Evolutionary conservation across 495 filamentous ascomycete genomes (phyloP).

Genomic region (Delitschia confertaspora): DNA sequence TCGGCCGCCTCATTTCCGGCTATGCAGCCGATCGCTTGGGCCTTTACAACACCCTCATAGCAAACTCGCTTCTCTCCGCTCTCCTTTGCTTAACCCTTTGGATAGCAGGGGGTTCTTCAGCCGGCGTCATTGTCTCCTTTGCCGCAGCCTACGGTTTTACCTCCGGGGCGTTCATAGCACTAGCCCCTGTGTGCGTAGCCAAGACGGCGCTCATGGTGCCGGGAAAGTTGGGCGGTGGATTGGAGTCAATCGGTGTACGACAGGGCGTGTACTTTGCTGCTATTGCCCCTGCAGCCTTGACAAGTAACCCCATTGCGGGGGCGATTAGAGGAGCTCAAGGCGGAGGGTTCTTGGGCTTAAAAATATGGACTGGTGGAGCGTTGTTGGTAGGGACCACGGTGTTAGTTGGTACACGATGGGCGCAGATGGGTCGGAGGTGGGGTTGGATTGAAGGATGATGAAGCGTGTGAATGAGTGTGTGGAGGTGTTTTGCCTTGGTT

Average conservation of each 20-base stretch:
- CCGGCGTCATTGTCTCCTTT: slow-evolving; percentile 55
- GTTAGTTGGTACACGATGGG: too few species aligned
- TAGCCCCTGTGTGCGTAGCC: slow-evolving; percentile 52
- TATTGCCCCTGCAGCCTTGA: slow-evolving; percentile 54
- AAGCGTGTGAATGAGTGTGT: too few species aligned
- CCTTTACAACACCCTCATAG: slow-evolving; percentile 64
- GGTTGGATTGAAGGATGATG: too few species aligned
- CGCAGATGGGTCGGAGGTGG: too few species aligned
- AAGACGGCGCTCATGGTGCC: slow-evolving; percentile 65
- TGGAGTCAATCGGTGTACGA: slow-evolving; percentile 60
- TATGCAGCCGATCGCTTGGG: slow-evolving; percentile 61
- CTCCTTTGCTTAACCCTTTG: slow-evolving; percentile 60
- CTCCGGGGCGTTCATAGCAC: slow-evolving; percentile 60
- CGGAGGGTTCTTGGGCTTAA: too few species aligned
- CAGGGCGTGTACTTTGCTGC: slow-evolving; percentile 57
- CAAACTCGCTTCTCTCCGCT: slow-evolving; percentile 49
- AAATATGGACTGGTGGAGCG: too few species aligned
- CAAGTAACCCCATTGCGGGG: slow-evolving; percentile 63
- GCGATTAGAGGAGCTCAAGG: slow-evolving; percentile 53
- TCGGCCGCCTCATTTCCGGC: slow-evolving; percentile 61
- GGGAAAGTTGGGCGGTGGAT: slow-evolving; percentile 46
- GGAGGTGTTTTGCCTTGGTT: too few species aligned
- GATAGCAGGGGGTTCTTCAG: slow-evolving; percentile 51
- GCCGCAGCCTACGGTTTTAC: slow-evolving; percentile 60
- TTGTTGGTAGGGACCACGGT: too few species aligned